A percentile compares a stretch with the other conserved stretches of the same genome.
Evolutionary conservation across 805 yeast genomes (phyloP).

Genomic region (Starmera amethionina): DNA sequence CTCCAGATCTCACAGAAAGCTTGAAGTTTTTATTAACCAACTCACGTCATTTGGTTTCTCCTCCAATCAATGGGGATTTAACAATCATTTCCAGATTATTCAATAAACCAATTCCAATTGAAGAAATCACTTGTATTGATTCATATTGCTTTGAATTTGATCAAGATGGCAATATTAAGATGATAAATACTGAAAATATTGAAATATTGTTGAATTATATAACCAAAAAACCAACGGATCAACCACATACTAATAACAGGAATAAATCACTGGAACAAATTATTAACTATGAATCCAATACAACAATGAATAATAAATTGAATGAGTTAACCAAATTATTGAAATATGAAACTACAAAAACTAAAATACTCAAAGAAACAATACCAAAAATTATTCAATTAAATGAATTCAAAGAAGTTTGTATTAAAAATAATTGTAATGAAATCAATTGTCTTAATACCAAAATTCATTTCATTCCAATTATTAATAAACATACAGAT

Average conservation of each 20-base stretch:
- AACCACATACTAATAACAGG: background rate
- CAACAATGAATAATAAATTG: constrained; percentile 31
- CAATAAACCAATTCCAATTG: background rate
- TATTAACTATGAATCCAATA: constrained; percentile 1
- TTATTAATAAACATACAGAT: constrained; percentile 57
- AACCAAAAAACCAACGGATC: background rate
- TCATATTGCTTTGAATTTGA: background rate
- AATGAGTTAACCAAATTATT: constrained; percentile 29
- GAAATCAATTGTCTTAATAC: constrained; percentile 18
- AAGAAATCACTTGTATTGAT: background rate
- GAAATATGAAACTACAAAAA: constrained; percentile 33
- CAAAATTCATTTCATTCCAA: constrained; percentile 46
- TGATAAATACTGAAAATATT: background rate
- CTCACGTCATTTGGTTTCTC: constrained; percentile 4
- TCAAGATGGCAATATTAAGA: constrained; percentile 1
- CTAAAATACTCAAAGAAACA: constrained; percentile 37
- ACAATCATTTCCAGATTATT: constrained; percentile 7
- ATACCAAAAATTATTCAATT: constrained; percentile 7
- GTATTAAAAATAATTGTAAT: background rate
- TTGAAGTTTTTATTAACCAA: constrained; percentile 6
- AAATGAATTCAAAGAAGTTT: constrained; percentile 11
- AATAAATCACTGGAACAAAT: background rate
- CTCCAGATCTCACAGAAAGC: background rate
- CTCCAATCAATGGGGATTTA: constrained; percentile 9
- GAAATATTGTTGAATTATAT: background rate